Evolutionary conservation across 768 basidiomycete species (phyloP).

Genomic region (Boletus rubescentipes): DNA sequence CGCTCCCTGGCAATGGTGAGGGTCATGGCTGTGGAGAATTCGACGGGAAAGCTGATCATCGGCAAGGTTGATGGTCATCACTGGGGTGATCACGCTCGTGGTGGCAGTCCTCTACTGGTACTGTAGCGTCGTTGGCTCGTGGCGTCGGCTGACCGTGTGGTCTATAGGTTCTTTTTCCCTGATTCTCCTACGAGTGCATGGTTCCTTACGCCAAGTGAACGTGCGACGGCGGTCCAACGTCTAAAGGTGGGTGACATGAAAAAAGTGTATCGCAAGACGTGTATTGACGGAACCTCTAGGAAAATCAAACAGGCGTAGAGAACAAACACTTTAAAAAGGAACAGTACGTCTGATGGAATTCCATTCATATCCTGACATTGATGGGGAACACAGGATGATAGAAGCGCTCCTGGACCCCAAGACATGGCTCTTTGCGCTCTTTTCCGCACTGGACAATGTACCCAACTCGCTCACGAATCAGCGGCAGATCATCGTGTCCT

Average conservation of each 20-base stretch:
- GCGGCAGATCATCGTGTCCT: slow-evolving; percentile 58
- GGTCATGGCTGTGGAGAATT: not conserved
- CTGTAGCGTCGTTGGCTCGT: not conserved
- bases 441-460: slow-evolving; percentile 58
- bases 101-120: slow-evolving; percentile 58
- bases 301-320: slow-evolving; percentile 79
- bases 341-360: slow-evolving; percentile 50
- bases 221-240: slow-evolving; percentile 58
- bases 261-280: not conserved
- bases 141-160: not conserved
- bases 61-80: slow-evolving; percentile 66
- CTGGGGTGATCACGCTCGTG: slow-evolving; percentile 56
- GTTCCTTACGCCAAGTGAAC: slow-evolving; percentile 70
- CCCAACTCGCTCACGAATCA: slow-evolving; percentile 72
- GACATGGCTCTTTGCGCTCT: slow-evolving; percentile 75
- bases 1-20: slow-evolving; percentile 73
- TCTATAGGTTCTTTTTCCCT: slow-evolving; percentile 61
- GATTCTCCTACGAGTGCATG: slow-evolving; percentile 73
- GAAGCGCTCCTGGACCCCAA: slow-evolving; percentile 70
- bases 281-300: slow-evolving; percentile 32
- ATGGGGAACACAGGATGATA: slow-evolving; percentile 47
- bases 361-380: not conserved
- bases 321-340: slow-evolving; percentile 80
- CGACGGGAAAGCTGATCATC: not conserved
- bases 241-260: slow-evolving; percentile 48